Percentiles rank a stretch among this genome's conserved stretches.
phyloP scores from a whole-genome alignment of 2,329 filamentous ascomycete species.

The Fusarium redolens region DNA sequence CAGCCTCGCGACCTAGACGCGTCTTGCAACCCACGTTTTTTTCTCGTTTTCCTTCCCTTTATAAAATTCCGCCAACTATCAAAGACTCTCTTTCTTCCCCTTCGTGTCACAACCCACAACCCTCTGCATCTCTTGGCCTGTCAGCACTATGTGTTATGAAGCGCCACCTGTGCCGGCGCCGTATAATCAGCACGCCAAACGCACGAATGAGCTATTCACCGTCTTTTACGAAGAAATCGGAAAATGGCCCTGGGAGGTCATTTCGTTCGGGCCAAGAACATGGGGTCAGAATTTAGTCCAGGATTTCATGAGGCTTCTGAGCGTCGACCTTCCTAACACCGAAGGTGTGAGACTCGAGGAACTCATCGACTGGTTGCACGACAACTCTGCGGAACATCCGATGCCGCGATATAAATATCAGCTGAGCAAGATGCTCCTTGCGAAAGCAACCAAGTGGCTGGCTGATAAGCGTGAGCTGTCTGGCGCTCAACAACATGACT shows the following conservation, averaged over 20 bases:
- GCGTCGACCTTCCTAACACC: not conserved
- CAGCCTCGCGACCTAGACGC: not conserved
- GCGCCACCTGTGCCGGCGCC: not conserved
- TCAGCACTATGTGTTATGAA: not conserved
- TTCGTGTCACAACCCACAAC: not conserved
- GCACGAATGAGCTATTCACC: accelerated
- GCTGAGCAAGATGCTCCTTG: not conserved
- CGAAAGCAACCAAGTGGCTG: slow-evolving; percentile 1
- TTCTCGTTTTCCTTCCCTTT: not conserved
- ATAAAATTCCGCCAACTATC: too few species aligned
- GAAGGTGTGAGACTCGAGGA: accelerated
- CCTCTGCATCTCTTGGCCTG: not conserved
- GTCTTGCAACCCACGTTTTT: not conserved
- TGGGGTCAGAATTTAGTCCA: not conserved
- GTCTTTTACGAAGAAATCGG: not conserved
- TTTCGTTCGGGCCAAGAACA: not conserved
- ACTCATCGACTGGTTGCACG: not conserved
- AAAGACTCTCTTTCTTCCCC: not conserved
- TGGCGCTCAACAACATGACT: too few species aligned
- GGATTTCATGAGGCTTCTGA: not conserved
- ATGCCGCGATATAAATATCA: accelerated
- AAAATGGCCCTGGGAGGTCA: slow-evolving; percentile 17
- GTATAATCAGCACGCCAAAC: not conserved
- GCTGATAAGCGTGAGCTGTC: not conserved
- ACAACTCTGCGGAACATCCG: not conserved